A percentile compares a stretch with the other conserved stretches of the same genome.
Conservation (phyloP, 1,139 yeast species). For the Candida buenavistaensis region DNA sequence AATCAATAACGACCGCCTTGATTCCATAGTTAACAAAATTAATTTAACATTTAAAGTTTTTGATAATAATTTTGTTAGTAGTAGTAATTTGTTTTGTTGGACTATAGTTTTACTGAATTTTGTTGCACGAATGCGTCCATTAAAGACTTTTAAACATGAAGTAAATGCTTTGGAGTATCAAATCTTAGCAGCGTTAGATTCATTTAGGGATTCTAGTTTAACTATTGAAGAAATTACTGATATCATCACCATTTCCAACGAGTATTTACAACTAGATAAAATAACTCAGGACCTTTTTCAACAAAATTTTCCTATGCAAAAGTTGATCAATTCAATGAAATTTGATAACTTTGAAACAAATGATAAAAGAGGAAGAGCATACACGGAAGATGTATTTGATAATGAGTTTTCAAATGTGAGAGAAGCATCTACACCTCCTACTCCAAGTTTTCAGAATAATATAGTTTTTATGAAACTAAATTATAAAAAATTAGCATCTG, state of each 20-base stretch:
- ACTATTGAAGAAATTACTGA: slow-evolving; percentile 8
- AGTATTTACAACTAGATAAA: background rate
- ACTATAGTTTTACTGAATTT: slow-evolving; percentile 8
- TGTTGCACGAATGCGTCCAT: slow-evolving; percentile 1
- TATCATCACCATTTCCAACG: slow-evolving; percentile 6
- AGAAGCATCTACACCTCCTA: slow-evolving; percentile 11
- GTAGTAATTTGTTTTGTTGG: slow-evolving; percentile 12
- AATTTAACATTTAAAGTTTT: slow-evolving; percentile 9
- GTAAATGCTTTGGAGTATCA: slow-evolving; percentile 11
- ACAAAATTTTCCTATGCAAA: slow-evolving; percentile 7
- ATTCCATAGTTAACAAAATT: slow-evolving; percentile 7
- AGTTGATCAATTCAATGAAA: slow-evolving; percentile 4
- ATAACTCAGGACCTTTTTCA: slow-evolving; percentile 1
- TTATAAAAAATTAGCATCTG: background rate
- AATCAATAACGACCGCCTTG: slow-evolving; percentile 3
- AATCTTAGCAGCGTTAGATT: slow-evolving; percentile 10
- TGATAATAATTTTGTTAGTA: slow-evolving; percentile 4
- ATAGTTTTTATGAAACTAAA: slow-evolving; percentile 3
- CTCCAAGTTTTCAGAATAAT: background rate
- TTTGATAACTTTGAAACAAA: slow-evolving; percentile 2
- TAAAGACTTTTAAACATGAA: slow-evolving; percentile 1
- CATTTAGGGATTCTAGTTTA: slow-evolving; percentile 8
- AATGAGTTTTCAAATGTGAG: slow-evolving; percentile 13
- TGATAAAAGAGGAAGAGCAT: background rate
- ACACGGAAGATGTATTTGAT: slow-evolving; percentile 8